phyloP scores from a whole-genome alignment of 192 early-diverging fungal genomes.

The Kappamyces sp. region DNA sequence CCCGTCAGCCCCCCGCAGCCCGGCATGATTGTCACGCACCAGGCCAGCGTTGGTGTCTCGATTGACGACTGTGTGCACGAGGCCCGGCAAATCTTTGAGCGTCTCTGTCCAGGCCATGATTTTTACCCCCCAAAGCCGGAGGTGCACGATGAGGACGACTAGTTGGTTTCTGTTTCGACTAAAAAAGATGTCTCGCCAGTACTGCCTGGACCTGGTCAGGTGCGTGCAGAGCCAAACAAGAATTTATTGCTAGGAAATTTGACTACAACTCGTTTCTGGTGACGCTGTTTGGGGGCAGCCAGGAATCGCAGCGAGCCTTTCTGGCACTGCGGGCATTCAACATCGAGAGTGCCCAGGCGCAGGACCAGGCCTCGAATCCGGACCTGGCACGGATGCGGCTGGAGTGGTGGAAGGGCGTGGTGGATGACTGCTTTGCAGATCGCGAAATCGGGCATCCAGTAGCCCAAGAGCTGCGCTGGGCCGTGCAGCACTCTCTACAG shows the following conservation, averaged over 20 bases:
- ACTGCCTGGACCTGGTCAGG: conserved; percentile 26
- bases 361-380: conserved; percentile 63
- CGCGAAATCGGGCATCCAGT: conserved; percentile 56
- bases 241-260: conserved; percentile 23
- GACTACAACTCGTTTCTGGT: conserved; percentile 79
- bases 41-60: too few species aligned
- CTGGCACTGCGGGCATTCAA: conserved; percentile 86
- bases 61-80: too few species aligned
- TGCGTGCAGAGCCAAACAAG: too few species aligned
- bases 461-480: conserved; percentile 57
- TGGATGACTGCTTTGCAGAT: conserved; percentile 55
- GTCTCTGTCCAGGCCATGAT: too few species aligned
- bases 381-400: conserved; percentile 73
- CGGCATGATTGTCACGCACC: too few species aligned
- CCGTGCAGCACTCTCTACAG: conserved; percentile 46
- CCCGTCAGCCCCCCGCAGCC: too few species aligned
- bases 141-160: too few species aligned
- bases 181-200: background rate
- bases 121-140: too few species aligned
- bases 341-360: conserved; percentile 74
- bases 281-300: conserved; percentile 67
- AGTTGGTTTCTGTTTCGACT: too few species aligned
- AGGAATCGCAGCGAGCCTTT: conserved; percentile 54
- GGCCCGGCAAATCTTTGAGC: too few species aligned
- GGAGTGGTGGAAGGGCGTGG: conserved; percentile 81